Base-by-base conservation (phyloP, 352 stramenopile species). In the Phytophthora sojae region DNA sequence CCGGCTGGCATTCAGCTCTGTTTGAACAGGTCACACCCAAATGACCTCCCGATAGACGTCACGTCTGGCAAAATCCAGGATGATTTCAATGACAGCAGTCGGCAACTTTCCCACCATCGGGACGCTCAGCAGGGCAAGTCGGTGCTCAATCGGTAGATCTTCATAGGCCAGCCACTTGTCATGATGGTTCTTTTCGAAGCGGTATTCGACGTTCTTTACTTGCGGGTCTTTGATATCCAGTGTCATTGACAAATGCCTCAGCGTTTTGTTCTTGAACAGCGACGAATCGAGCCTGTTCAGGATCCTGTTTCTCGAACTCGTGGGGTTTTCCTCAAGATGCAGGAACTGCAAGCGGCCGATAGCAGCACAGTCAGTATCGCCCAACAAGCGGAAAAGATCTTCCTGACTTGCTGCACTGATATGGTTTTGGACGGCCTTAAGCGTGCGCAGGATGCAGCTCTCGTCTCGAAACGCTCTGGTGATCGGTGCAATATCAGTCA, bases 401-500 rank as follows among this genome's bases (percentile, higher is more conserved):
- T 71, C 37, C 14, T 83, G 57, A 14, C 81, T 83, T 26, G 11
- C 51, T 19, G 59, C 37, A 29, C 49, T 63, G 23, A 90, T 68
- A 14, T 73, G 37, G 53, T 90, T 90, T 8, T 85, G 67, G 1
- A 69, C 56, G 15, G 82, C 52, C 26, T 87, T 75, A 3, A 90
- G 66, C 9, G 65, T 71, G 35, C 67, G 30, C 4, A 90, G 57
- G 5, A 35, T 49, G 35, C 76, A 86, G 5, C 50, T 26, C 1
- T 56, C 64, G 9, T 19, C 4, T 17, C 53, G 42, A 61, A 81
- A 84, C 1, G 61, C 67, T 3, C 57, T 54, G 5, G 80, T 58
- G 12, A 90, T 66, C 53, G 76, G 55, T 12, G 21, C 21, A 19
- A 88, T 79, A 17, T 72, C 68, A 6, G 32, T 37, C 17, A 90